Evolutionary conservation across 2,329 filamentous ascomycete species (phyloP).

Genomic region (Alternaria alternata): DNA sequence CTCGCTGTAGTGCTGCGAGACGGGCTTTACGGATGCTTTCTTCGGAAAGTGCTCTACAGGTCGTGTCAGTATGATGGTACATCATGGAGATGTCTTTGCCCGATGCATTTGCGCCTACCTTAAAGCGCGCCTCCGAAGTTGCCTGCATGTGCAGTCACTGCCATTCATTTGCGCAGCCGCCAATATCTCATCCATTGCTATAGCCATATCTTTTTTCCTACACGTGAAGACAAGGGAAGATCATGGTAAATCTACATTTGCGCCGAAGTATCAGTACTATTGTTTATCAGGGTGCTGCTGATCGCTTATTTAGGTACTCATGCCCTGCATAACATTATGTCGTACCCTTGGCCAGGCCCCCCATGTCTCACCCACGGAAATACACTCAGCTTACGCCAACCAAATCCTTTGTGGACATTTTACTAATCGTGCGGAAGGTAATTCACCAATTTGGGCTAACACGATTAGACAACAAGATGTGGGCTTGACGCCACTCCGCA

Average conservation of each 20-base stretch:
- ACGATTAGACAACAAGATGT: not conserved
- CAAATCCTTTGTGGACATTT: too few relatives aligned
- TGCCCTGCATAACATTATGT: not conserved
- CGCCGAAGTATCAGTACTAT: not conserved
- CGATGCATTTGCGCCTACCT: not conserved
- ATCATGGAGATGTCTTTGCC: not conserved
- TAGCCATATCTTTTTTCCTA: not conserved
- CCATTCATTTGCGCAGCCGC: not conserved
- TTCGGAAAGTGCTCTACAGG: constrained; percentile 7
- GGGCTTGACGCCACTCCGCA: not conserved
- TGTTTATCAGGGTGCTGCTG: constrained; percentile 7
- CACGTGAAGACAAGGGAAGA: not conserved
- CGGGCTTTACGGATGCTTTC: constrained; percentile 12
- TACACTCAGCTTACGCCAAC: not conserved
- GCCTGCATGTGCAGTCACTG: not conserved
- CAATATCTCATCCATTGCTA: not conserved
- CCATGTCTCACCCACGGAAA: not conserved
- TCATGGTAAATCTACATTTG: not conserved
- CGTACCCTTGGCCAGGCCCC: not conserved
- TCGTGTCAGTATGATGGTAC: not conserved
- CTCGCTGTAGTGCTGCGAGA: constrained; percentile 9
- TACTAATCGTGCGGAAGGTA: not conserved
- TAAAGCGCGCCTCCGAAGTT: constrained; percentile 1
- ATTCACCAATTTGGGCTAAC: not conserved
- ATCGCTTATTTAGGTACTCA: constrained; percentile 15